These are phyloP conservation scores for Bipolaris oryzae DNA, from an alignment of 2,329 filamentous ascomycete genomes.

Conservation along the genomic window DNA sequence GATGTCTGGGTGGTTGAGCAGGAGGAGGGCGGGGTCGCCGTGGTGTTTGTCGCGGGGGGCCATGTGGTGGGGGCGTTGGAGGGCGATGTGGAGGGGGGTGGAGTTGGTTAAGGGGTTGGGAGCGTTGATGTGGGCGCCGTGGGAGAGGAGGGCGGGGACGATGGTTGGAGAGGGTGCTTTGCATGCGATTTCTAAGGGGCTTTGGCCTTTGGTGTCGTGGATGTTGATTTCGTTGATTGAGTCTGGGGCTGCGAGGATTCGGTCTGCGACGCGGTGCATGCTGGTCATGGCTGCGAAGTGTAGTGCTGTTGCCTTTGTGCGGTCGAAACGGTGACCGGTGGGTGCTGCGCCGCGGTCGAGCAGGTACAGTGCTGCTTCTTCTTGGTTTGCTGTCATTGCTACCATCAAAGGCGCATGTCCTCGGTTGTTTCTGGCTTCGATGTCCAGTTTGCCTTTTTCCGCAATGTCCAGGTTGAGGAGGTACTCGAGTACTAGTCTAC, in stretches of 20 bases:
- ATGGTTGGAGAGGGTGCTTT: constrained; percentile 11
- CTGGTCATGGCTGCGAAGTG: not conserved
- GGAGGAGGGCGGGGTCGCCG: not conserved
- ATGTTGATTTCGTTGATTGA: not conserved
- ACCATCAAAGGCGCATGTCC: not conserved
- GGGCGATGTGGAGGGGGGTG: not conserved
- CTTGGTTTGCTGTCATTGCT: not conserved
- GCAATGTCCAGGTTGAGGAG: not conserved
- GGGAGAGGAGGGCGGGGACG: constrained; percentile 22
- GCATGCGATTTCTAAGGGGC: not conserved
- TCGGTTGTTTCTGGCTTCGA: not conserved
- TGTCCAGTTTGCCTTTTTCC: not conserved
- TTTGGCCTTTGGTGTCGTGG: not conserved
- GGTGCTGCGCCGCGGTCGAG: not conserved
- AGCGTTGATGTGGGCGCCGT: constrained; percentile 20
- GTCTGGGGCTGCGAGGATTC: not conserved
- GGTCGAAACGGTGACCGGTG: not conserved
- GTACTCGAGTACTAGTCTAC: not conserved
- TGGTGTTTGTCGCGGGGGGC: not conserved
- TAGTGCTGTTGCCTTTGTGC: not conserved
- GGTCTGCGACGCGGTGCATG: not conserved
- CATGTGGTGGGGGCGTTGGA: not conserved
- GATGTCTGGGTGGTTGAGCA: not conserved
- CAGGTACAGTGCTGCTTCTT: not conserved
- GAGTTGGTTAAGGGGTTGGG: not conserved